Conservation (phyloP, 495 filamentous ascomycete species). For the Tuber calosporum region DNA sequence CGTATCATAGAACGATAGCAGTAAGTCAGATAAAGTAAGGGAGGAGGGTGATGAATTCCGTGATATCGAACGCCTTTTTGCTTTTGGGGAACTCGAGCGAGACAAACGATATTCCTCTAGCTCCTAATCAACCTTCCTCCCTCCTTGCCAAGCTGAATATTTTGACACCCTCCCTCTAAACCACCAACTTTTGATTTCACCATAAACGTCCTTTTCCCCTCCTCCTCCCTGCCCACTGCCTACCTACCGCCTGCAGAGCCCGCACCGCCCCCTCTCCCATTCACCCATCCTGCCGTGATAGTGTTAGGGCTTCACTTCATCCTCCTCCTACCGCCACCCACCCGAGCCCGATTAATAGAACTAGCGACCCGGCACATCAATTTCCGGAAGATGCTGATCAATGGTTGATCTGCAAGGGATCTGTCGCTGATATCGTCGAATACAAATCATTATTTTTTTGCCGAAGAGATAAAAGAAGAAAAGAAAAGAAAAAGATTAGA, state of each 20-base stretch:
- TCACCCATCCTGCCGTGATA: not conserved
- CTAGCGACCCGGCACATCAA: not conserved
- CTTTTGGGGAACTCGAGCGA: constrained; percentile 4
- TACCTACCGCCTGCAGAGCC: not conserved
- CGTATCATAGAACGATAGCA: not conserved
- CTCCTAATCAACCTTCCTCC: constrained; percentile 4
- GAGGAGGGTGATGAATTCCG: not conserved
- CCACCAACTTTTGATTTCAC: not conserved
- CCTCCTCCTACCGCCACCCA: not conserved
- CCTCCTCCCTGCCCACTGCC: not conserved
- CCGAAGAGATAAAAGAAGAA: not conserved
- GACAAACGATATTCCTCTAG: not conserved
- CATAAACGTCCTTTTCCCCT: constrained; percentile 1
- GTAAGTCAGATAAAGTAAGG: not conserved
- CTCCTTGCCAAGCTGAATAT: constrained; percentile 4
- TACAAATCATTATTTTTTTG: not conserved
- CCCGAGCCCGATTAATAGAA: constrained; percentile 5
- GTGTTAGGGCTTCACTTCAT: constrained; percentile 1
- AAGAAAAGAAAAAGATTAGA: not conserved
- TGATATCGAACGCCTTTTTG: constrained; percentile 4
- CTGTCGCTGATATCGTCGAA: not conserved
- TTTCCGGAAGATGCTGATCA: not conserved
- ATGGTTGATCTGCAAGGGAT: not conserved
- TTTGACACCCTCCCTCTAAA: constrained; percentile 2
- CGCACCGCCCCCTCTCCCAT: not conserved